These are phyloP conservation scores for Pilaira anomala DNA, from an alignment of 192 early-diverging fungal species.

Conservation along the genomic window DNA sequence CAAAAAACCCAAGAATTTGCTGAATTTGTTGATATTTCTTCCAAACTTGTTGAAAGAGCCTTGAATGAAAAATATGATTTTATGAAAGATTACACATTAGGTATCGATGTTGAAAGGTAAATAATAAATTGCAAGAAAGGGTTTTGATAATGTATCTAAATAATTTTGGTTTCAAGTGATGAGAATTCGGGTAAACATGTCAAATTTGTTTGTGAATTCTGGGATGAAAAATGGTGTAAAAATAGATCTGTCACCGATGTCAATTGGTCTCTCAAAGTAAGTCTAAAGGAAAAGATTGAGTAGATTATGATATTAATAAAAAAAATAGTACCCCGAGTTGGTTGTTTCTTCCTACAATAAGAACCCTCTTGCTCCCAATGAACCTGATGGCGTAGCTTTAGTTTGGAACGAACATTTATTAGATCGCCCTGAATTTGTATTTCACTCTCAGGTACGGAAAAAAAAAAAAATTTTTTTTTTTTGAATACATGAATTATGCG, in stretches of 20 bases:
- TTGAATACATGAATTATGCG: not conserved
- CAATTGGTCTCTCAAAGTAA: conserved; percentile 83
- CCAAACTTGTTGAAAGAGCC: conserved; percentile 87
- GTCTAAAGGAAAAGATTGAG: not conserved
- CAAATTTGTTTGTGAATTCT: conserved; percentile 68
- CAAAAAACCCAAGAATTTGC: conserved; percentile 71
- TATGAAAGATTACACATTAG: conserved; percentile 90
- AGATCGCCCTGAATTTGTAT: conserved; percentile 93
- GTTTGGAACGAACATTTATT: conserved; percentile 91
- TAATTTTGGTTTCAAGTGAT: conserved; percentile 43
- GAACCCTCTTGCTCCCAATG: conserved; percentile 77
- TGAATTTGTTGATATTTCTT: conserved; percentile 83
- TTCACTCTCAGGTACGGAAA: conserved; percentile 70
- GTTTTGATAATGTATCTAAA: not conserved
- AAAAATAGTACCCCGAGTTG: conserved; percentile 76
- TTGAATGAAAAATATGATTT: conserved; percentile 87
- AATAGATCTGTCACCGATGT: conserved; percentile 91
- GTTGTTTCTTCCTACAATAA: conserved; percentile 91
- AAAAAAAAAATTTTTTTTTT: not conserved
- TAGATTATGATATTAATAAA: not conserved
- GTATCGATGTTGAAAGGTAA: conserved; percentile 53
- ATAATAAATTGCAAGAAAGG: not conserved
- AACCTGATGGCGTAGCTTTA: conserved; percentile 91
- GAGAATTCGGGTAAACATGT: conserved; percentile 65
- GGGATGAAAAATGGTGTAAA: conserved; percentile 80